These are phyloP conservation scores for Hylodesmum podocarpum DNA, from an alignment of 306 rosid species.

Conservation along the genomic window DNA sequence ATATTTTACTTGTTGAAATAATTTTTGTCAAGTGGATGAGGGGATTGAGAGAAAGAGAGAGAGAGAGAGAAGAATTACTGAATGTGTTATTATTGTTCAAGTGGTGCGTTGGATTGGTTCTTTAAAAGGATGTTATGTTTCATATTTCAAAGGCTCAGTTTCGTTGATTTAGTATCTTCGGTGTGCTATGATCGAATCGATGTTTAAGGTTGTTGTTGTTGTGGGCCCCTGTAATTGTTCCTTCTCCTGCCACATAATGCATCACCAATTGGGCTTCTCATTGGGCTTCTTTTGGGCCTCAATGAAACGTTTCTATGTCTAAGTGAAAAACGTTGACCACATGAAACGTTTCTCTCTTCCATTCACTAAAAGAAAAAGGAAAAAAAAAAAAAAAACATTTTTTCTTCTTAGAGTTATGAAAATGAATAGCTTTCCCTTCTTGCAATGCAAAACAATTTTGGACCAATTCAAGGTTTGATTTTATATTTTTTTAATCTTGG, in stretches of 20 bases:
- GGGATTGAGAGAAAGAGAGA: no score
- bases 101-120: slow-evolving; percentile 21
- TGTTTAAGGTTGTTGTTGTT: slow-evolving; percentile 45
- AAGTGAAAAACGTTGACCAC: no score
- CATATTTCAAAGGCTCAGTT: slow-evolving; percentile 21
- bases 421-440: background rate
- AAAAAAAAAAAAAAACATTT: no score
- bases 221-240: slow-evolving; percentile 38
- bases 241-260: background rate
- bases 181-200: slow-evolving; percentile 39
- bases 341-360: background rate
- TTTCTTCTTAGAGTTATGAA: background rate
- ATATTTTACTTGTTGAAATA: background rate
- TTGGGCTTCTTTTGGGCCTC: slow-evolving; percentile 12
- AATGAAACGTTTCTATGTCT: no score
- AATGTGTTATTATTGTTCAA: slow-evolving; percentile 26
- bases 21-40: background rate
- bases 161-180: slow-evolving; percentile 42
- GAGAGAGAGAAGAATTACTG: slow-evolving; percentile 32
- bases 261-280: background rate
- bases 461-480: background rate
- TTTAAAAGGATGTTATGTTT: background rate
- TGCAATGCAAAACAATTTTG: background rate
- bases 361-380: background rate
- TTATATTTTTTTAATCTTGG: background rate